phyloP scores from a whole-genome alignment of 345 rosid species.

The Ceriops decandra region DNA sequence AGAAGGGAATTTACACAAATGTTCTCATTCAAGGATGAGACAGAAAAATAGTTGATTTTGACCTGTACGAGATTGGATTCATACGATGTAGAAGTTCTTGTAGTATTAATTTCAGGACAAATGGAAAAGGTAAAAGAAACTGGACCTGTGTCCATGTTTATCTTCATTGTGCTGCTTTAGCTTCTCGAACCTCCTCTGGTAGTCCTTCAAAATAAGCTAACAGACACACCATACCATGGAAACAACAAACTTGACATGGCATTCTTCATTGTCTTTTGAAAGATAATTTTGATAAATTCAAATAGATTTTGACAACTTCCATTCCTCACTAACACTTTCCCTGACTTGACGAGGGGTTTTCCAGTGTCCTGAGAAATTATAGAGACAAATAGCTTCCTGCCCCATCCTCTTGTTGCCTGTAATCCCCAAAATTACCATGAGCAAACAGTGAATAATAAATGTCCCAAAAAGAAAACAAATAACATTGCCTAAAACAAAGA shows the following conservation, averaged over 20 bases:
- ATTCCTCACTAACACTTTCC: slow-evolving; percentile 45
- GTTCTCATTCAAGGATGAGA: too few species aligned
- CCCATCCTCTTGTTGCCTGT: slow-evolving; percentile 80
- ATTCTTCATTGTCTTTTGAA: slow-evolving; percentile 35
- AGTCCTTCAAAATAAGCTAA: slow-evolving; percentile 13
- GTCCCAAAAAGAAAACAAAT: too few species aligned
- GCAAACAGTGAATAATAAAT: too few species aligned
- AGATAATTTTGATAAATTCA: slow-evolving; percentile 32
- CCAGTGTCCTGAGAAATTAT: slow-evolving; percentile 47
- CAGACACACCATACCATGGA: slow-evolving; percentile 35
- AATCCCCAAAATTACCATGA: slow-evolving; percentile 11
- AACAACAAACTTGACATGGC: slow-evolving; percentile 43
- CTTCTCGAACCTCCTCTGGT: slow-evolving; percentile 31
- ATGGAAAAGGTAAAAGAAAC: not conserved
- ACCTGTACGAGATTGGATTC: slow-evolving; percentile 23
- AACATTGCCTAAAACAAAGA: too few species aligned
- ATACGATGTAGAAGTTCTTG: slow-evolving; percentile 4
- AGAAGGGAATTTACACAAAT: not conserved
- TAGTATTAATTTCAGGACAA: too few species aligned
- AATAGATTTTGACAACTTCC: slow-evolving; percentile 59
- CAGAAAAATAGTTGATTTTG: slow-evolving; percentile 2
- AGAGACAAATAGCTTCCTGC: slow-evolving; percentile 51
- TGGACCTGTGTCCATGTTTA: slow-evolving; percentile 11
- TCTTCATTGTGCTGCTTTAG: slow-evolving; percentile 24
- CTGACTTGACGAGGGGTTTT: slow-evolving; percentile 42